phyloP scores from a whole-genome alignment of 148 eudicot genomes.

The Rheum nobile region DNA sequence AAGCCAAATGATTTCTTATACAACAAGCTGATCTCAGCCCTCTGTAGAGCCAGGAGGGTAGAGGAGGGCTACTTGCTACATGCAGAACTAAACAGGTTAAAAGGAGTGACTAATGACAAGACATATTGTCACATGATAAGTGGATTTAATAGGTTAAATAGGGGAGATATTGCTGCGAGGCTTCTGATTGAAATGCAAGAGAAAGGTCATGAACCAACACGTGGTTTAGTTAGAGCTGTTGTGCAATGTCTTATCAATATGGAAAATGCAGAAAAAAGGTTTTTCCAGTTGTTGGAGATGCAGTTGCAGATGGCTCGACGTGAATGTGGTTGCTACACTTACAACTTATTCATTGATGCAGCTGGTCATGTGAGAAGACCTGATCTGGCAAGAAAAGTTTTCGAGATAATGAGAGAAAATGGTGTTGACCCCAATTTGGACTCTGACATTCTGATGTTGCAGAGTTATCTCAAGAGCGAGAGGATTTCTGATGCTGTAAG shows the following conservation, averaged over 20 bases:
- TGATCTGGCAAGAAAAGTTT: conserved; percentile 53
- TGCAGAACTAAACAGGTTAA: conserved; percentile 32
- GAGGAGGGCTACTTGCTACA: conserved; percentile 68
- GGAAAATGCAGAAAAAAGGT: conserved; percentile 46
- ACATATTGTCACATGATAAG: conserved; percentile 48
- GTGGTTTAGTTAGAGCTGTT: conserved; percentile 36
- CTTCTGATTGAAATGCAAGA: conserved; percentile 89
- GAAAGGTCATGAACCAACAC: conserved; percentile 41
- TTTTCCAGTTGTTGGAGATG: conserved; percentile 47
- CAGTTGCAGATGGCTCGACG: conserved; percentile 43
- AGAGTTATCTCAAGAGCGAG: conserved; percentile 35
- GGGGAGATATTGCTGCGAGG: conserved; percentile 63
- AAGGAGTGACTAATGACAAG: conserved; percentile 21
- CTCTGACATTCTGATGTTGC: conserved; percentile 43
- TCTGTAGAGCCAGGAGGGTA: conserved; percentile 46
- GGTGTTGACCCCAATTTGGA: conserved; percentile 30
- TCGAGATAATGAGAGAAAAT: conserved; percentile 37
- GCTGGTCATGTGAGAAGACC: conserved; percentile 58
- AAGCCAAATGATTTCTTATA: conserved; percentile 27
- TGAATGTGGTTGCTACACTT: conserved; percentile 19
- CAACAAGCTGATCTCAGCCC: conserved; percentile 51
- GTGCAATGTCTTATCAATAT: conserved; percentile 31
- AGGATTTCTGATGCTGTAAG: conserved; percentile 47
- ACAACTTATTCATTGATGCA: conserved; percentile 57
- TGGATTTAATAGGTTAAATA: conserved; percentile 35